A percentile compares a stretch with the other conserved stretches of the same genome.
phyloP scores from a whole-genome alignment of 1,139 yeast species.

The Pichia sp. region DNA sequence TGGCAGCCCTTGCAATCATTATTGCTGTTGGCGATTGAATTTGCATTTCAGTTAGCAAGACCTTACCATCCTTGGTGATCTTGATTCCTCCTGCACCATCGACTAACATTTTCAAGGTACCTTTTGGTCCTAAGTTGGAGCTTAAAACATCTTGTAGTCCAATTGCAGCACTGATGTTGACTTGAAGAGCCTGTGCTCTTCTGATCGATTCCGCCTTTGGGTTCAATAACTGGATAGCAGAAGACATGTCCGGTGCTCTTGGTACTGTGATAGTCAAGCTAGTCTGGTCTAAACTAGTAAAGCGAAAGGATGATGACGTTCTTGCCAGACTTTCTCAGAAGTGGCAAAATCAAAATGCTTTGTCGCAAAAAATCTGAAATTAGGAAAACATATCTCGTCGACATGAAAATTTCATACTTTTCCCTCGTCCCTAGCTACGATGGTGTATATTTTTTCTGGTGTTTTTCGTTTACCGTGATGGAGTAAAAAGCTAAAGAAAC shows the following conservation, averaged over 20 bases:
- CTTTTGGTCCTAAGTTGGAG: slow-evolving; percentile 93
- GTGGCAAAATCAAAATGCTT: not conserved
- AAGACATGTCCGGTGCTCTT: slow-evolving; percentile 27
- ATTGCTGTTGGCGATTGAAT: slow-evolving; percentile 99
- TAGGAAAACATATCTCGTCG: not conserved
- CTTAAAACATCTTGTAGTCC: slow-evolving; percentile 91
- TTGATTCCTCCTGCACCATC: slow-evolving; percentile 96
- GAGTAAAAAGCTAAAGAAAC: not conserved
- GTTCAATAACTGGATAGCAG: slow-evolving; percentile 81
- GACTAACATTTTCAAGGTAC: slow-evolving; percentile 91
- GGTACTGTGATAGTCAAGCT: too few relatives aligned
- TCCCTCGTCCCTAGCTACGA: not conserved
- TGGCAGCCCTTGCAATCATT: slow-evolving; percentile 97
- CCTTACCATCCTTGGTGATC: slow-evolving; percentile 96
- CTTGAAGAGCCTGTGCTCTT: slow-evolving; percentile 91
- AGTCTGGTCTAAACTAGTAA: too few relatives aligned
- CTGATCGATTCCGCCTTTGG: slow-evolving; percentile 97
- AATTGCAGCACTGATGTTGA: slow-evolving; percentile 92
- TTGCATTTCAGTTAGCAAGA: slow-evolving; percentile 91
- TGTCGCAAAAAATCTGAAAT: not conserved
- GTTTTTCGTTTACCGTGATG: not conserved
- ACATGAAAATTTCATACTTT: not conserved
- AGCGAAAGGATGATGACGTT: too few relatives aligned
- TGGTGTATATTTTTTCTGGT: not conserved
- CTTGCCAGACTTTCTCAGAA: not conserved